A percentile compares a stretch with the other conserved stretches of the same genome.
Conservation (phyloP, 495 filamentous ascomycete species). For the Astrocystis sublimbata region DNA sequence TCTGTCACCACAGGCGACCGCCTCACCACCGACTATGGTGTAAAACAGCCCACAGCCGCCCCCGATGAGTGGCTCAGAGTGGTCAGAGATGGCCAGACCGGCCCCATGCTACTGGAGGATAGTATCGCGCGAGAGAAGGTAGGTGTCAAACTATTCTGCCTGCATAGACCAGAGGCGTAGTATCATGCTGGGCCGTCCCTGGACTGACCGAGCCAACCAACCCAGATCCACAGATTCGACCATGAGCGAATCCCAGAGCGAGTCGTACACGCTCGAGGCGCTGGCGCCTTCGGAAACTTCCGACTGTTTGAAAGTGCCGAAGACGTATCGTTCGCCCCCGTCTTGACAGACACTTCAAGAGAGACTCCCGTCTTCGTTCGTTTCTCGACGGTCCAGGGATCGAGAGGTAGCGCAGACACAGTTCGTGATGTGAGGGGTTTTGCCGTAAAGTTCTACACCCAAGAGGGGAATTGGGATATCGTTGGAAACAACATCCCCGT, state of each 20-base stretch:
- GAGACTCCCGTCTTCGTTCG: slow-evolving; percentile 78
- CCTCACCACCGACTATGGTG: slow-evolving; percentile 77
- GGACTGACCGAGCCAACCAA: slow-evolving; percentile 30
- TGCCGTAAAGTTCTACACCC: slow-evolving; percentile 73
- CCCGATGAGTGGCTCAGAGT: slow-evolving; percentile 81
- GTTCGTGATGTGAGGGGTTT: slow-evolving; percentile 83
- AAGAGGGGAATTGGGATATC: slow-evolving; percentile 63
- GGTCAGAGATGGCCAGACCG: slow-evolving; percentile 58
- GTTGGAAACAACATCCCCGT: slow-evolving; percentile 68
- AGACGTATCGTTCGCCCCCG: slow-evolving; percentile 68
- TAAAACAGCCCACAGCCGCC: slow-evolving; percentile 69
- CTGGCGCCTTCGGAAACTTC: slow-evolving; percentile 83
- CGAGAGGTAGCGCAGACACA: slow-evolving; percentile 74
- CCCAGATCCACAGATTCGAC: slow-evolving; percentile 76
- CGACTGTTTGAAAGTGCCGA: slow-evolving; percentile 67
- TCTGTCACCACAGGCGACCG: slow-evolving; percentile 33
- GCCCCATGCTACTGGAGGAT: slow-evolving; percentile 81
- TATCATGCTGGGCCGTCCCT: too few species aligned
- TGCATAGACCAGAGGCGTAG: too few species aligned
- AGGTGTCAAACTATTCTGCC: slow-evolving; percentile 15
- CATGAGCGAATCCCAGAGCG: slow-evolving; percentile 88
- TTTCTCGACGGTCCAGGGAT: slow-evolving; percentile 82
- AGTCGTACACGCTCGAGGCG: slow-evolving; percentile 84
- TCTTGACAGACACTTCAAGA: slow-evolving; percentile 78
- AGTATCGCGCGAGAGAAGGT: slow-evolving; percentile 78